Evolutionary conservation across 495 filamentous ascomycete species (phyloP).

Genomic region (Tricharina praecox): DNA sequence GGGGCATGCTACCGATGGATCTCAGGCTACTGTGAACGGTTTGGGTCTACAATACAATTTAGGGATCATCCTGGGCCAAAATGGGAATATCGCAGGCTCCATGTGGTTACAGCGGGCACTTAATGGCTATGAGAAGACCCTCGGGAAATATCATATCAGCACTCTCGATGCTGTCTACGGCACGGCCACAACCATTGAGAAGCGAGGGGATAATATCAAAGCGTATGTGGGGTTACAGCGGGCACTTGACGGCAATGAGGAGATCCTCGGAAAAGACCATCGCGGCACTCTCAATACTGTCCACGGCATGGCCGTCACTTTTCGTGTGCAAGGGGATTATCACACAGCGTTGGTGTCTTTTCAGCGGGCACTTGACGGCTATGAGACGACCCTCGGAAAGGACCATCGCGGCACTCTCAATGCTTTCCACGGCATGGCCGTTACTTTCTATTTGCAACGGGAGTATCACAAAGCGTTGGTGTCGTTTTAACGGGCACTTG

Average conservation of each 20-base stretch:
- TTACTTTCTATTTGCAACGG: too few species aligned
- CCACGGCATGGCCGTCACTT: constrained; percentile 8
- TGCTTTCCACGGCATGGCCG: too few species aligned
- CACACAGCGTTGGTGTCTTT: constrained; percentile 12
- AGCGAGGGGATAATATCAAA: neutral
- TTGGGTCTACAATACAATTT: neutral
- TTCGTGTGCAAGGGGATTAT: neutral
- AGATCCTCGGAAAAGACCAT: constrained; percentile 11
- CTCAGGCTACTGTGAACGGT: neutral
- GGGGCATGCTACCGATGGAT: neutral
- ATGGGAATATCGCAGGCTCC: constrained; percentile 19
- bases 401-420: too few species aligned
- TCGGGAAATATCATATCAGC: constrained; percentile 9
- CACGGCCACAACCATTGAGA: neutral
- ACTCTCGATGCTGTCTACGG: constrained; percentile 4
- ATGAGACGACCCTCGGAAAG: constrained; percentile 11
- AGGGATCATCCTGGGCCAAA: neutral
- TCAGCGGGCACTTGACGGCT: constrained; percentile 8
- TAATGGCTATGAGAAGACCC: constrained; percentile 7
- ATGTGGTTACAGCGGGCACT: constrained; percentile 10
- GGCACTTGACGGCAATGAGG: neutral
- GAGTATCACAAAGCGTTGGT: too few species aligned
- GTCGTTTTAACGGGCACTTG: too few species aligned
- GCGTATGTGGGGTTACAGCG: neutral
- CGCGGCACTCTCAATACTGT: constrained; percentile 13